A percentile compares a stretch with the other conserved stretches of the same genome.
These are phyloP conservation scores for Parmales sp. DNA, from an alignment of 108 stramenopile genomes.

Conservation along the genomic window DNA sequence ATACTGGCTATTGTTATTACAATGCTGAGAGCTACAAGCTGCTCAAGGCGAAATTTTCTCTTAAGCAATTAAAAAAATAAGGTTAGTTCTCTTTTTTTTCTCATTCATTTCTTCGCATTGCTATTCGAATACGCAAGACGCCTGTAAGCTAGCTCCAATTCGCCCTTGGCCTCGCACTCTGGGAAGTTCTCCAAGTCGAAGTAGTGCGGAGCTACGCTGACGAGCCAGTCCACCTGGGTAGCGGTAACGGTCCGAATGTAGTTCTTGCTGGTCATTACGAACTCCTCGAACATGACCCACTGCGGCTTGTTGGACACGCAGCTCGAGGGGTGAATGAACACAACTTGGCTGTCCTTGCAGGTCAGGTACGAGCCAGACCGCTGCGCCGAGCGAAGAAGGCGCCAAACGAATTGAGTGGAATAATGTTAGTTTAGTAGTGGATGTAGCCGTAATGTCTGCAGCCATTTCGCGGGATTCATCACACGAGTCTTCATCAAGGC, in stretches of 20 bases:
- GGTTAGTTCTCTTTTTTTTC: neutral
- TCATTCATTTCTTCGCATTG: neutral
- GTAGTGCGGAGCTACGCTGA: conserved; percentile 94
- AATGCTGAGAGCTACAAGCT: too few species aligned
- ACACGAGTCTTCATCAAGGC: too few species aligned
- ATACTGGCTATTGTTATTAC: conserved; percentile 48
- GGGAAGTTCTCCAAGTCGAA: conserved; percentile 96
- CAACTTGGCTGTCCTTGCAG: conserved; percentile 96
- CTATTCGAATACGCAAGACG: conserved; percentile 31
- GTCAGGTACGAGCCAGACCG: conserved; percentile 88
- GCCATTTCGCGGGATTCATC: too few species aligned
- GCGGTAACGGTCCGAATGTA: conserved; percentile 93
- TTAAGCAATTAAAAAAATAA: too few species aligned
- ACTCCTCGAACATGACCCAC: conserved; percentile 98
- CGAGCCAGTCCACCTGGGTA: conserved; percentile 87
- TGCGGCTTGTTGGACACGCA: conserved; percentile 81
- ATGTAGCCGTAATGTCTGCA: too few species aligned
- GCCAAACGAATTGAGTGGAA: too few species aligned
- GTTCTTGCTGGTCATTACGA: conserved; percentile 94
- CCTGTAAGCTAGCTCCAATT: conserved; percentile 63
- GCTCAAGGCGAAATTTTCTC: too few species aligned
- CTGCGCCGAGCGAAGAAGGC: too few species aligned
- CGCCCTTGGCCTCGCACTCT: conserved; percentile 79
- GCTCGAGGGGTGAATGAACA: conserved; percentile 86
- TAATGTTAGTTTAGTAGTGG: too few species aligned